phyloP scores from a whole-genome alignment of 2,329 filamentous ascomycete species.

The Cladophialophora psammophila region DNA sequence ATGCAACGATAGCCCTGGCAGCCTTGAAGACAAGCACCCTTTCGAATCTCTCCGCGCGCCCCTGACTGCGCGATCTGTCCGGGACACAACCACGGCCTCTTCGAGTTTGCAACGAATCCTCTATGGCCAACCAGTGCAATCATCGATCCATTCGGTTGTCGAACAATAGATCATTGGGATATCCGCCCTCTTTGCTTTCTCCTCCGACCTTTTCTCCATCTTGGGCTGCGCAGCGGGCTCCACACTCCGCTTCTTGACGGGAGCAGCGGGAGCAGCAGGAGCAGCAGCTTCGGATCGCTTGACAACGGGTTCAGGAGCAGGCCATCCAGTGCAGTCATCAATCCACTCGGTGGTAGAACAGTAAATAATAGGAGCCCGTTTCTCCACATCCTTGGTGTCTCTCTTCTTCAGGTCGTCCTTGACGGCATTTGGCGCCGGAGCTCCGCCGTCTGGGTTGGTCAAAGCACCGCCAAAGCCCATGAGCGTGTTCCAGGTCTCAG shows the following conservation, averaged over 20 bases:
- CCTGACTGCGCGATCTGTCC: not conserved
- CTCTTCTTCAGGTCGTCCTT: slow-evolving; percentile 31
- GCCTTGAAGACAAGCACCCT: not conserved
- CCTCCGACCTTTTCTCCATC: slow-evolving; percentile 8
- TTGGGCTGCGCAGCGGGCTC: not conserved
- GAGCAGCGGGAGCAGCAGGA: slow-evolving; percentile 10
- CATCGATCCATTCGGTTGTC: slow-evolving; percentile 24
- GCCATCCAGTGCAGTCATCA: slow-evolving; percentile 34
- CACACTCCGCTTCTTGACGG: slow-evolving; percentile 24
- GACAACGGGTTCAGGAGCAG: slow-evolving; percentile 24
- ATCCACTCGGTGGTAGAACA: slow-evolving; percentile 32
- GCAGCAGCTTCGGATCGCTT: slow-evolving; percentile 22
- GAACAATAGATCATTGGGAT: slow-evolving; percentile 25
- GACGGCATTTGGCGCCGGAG: slow-evolving; percentile 16
- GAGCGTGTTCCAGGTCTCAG: slow-evolving; percentile 51
- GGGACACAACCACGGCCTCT: not conserved
- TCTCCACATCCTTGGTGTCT: slow-evolving; percentile 9
- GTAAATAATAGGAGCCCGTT: slow-evolving; percentile 22
- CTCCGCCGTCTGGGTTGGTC: slow-evolving; percentile 35
- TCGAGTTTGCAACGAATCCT: not conserved
- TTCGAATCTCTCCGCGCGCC: not conserved
- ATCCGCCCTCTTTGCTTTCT: slow-evolving; percentile 22
- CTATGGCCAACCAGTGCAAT: slow-evolving; percentile 22
- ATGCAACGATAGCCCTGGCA: slow-evolving; percentile 2
- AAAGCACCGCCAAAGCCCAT: slow-evolving; percentile 46